phyloP scores from a whole-genome alignment of 73 alveolate genomes.

The Blepharisma stoltei region DNA sequence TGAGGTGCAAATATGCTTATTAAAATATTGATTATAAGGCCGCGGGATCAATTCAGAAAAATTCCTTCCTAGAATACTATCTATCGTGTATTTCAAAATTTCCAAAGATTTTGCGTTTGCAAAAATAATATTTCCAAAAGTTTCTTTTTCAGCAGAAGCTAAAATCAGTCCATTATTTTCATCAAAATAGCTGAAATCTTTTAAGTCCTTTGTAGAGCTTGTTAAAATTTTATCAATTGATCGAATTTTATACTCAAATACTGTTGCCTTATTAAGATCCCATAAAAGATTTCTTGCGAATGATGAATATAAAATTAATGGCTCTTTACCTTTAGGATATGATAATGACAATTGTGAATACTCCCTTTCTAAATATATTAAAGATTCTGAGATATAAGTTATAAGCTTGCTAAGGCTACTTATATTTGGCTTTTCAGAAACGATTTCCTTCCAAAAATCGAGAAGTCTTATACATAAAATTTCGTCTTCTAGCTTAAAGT shows the following conservation, averaged over 20 bases:
- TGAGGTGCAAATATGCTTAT: not conserved
- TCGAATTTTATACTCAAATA: not conserved
- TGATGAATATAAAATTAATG: not conserved
- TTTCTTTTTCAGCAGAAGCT: not conserved
- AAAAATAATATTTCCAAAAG: constrained; percentile 1
- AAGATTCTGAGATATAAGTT: not conserved
- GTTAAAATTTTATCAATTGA: not conserved
- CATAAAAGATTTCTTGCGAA: not conserved
- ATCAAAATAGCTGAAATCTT: constrained; percentile 6
- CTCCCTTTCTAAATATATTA: not conserved
- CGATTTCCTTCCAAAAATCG: not conserved
- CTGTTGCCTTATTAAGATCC: not conserved
- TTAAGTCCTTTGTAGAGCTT: not conserved
- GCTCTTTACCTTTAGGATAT: not conserved
- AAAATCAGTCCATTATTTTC: constrained; percentile 13
- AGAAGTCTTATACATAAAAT: not conserved
- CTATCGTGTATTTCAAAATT: not conserved
- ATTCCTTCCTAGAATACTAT: not conserved
- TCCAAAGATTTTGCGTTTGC: not conserved
- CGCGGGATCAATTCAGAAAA: not conserved
- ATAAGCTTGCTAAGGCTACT: not conserved
- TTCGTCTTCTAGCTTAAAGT: constrained; percentile 13
- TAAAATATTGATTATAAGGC: not conserved
- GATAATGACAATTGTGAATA: not conserved
- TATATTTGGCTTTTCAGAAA: not conserved